These are phyloP conservation scores for Rhodosporidiobolus odoratus DNA, from an alignment of 768 basidiomycete genomes.

Conservation along the genomic window DNA sequence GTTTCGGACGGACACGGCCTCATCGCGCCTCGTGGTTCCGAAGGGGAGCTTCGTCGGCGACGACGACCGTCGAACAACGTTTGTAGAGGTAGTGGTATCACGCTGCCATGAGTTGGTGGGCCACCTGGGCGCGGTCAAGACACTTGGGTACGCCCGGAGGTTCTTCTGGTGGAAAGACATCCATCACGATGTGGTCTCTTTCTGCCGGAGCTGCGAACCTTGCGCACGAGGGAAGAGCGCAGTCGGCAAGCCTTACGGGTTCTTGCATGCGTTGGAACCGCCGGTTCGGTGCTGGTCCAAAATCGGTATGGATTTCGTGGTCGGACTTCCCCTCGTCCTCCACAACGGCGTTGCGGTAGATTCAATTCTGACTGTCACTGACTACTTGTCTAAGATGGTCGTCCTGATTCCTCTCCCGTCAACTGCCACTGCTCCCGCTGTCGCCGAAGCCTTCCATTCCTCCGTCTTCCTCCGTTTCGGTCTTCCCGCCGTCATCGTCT, in stretches of 20 bases:
- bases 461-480: constrained; percentile 50
- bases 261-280: background rate
- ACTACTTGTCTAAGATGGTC: constrained; percentile 1
- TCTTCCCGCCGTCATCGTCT: constrained; percentile 48
- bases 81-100: background rate
- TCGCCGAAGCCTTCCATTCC: constrained; percentile 47
- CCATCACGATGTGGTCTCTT: constrained; percentile 1
- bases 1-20: background rate
- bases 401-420: background rate
- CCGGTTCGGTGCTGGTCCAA: background rate
- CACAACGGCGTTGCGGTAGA: background rate
- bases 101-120: background rate
- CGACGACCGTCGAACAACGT: background rate
- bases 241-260: background rate
- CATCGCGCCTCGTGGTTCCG: background rate
- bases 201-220: background rate
- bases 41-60: no score
- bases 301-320: constrained; percentile 8
- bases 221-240: constrained; percentile 8
- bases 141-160: background rate
- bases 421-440: no score
- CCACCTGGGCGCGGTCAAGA: constrained; percentile 3
- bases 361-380: constrained; percentile 2
- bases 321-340: background rate
- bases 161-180: constrained; percentile 14